Conservation (phyloP, 352 stramenopile species). For the Thalassiosira hispida region DNA sequence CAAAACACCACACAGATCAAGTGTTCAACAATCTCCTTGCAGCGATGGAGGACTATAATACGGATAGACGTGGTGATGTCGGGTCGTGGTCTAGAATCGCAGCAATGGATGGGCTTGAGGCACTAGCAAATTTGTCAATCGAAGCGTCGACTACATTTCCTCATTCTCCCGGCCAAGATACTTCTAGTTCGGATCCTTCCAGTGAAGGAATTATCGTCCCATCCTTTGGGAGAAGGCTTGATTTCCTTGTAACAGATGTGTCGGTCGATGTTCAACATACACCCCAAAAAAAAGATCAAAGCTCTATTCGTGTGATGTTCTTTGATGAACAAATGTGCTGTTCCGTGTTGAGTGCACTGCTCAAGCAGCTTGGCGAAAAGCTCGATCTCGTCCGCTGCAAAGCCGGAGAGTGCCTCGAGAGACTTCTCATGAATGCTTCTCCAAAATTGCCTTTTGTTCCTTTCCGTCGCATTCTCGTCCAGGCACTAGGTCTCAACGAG, state of each 20-base stretch:
- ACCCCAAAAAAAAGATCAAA: background rate
- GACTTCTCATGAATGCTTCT: constrained; percentile 83
- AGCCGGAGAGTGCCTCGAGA: constrained; percentile 89
- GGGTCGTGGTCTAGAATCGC: constrained; percentile 96
- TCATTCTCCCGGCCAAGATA: constrained; percentile 43
- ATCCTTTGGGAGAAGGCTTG: constrained; percentile 49
- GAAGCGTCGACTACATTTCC: constrained; percentile 65
- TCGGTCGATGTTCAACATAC: background rate
- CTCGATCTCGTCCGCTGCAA: constrained; percentile 91
- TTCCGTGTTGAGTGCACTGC: constrained; percentile 84
- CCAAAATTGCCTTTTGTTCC: constrained; percentile 87
- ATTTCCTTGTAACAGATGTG: constrained; percentile 27
- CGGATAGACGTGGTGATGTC: constrained; percentile 97
- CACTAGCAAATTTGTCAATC: constrained; percentile 81
- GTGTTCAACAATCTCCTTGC: constrained; percentile 89
- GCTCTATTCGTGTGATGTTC: constrained; percentile 30
- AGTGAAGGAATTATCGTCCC: constrained; percentile 12
- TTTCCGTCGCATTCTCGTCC: constrained; percentile 85
- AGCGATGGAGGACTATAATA: constrained; percentile 93
- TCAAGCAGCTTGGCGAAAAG: constrained; percentile 97
- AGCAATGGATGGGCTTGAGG: constrained; percentile 91
- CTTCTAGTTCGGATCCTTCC: background rate
- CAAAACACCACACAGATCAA: constrained; percentile 58
- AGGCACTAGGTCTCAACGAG: constrained; percentile 79
- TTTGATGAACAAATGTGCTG: constrained; percentile 58